A percentile compares a stretch with the other conserved stretches of the same genome.
phyloP scores from a whole-genome alignment of 1,284 basidiomycete species.

The Fomitopsis palustris region DNA sequence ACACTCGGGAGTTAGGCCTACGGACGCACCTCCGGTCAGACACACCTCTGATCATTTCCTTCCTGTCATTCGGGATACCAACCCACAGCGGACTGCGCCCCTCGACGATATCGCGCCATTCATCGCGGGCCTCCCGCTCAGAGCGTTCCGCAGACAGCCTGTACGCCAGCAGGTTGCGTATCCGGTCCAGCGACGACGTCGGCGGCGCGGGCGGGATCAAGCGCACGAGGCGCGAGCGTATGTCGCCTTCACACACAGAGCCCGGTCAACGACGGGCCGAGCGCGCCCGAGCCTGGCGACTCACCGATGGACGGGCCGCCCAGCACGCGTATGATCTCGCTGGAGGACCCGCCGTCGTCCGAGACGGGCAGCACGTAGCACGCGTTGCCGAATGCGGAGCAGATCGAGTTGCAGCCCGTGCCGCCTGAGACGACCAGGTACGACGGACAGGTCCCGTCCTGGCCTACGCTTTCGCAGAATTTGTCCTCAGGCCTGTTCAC shows the following conservation, averaged over 20 bases:
- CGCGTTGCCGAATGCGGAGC: conserved; percentile 66
- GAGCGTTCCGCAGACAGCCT: conserved; percentile 68
- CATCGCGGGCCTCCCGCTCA: conserved; percentile 78
- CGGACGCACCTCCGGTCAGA: background rate
- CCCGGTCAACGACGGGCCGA: background rate
- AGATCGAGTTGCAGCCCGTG: conserved; percentile 81
- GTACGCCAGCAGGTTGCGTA: conserved; percentile 76
- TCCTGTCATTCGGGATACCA: conserved; percentile 88
- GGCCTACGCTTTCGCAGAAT: background rate
- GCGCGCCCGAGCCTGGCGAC: conserved; percentile 3
- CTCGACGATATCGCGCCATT: conserved; percentile 93
- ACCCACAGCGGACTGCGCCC: conserved; percentile 83
- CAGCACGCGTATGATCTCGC: conserved; percentile 80
- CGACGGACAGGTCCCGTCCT: conserved; percentile 26
- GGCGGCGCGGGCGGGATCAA: conserved; percentile 67
- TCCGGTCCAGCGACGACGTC: conserved; percentile 61
- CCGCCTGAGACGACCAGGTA: conserved; percentile 76
- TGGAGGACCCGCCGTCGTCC: conserved; percentile 84
- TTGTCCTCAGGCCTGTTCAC: conserved; percentile 5
- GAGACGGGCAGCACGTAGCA: conserved; percentile 81
- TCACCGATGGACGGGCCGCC: conserved; percentile 80
- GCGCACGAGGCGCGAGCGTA: conserved; percentile 78
- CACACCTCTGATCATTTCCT: conserved; percentile 83
- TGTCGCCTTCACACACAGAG: conserved; percentile 53
- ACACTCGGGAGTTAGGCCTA: background rate